These are phyloP conservation scores for Gardenia jasminoides DNA, from an alignment of 257 asterid species.

Conservation along the genomic window DNA sequence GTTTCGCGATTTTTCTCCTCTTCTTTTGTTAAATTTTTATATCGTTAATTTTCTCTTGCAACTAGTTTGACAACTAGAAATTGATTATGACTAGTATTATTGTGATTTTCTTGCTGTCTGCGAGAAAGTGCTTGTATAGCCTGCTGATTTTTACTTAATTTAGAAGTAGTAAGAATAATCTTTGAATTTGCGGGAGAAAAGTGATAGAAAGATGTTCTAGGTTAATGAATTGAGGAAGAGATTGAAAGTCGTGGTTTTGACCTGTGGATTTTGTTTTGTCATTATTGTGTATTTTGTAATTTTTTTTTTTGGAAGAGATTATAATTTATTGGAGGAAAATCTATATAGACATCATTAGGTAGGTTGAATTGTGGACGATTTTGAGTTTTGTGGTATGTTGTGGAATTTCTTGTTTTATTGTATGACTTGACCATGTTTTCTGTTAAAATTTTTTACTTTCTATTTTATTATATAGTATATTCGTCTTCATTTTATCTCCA, in stretches of 20 bases:
- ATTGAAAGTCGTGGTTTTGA: neutral
- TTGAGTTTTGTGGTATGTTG: neutral
- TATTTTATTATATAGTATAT: neutral
- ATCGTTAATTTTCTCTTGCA: neutral
- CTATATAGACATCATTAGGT: neutral
- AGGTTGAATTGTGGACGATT: neutral
- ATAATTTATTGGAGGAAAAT: neutral
- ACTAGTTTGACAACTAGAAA: no score
- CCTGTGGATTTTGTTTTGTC: neutral
- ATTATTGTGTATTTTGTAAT: neutral
- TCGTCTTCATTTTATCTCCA: neutral
- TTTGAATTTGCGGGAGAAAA: neutral
- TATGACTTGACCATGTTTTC: neutral
- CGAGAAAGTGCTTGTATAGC: no score
- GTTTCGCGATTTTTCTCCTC: constrained; percentile 16
- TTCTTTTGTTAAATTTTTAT: constrained; percentile 1
- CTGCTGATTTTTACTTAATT: no score
- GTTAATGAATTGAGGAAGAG: neutral
- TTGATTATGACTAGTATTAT: neutral
- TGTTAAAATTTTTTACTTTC: neutral
- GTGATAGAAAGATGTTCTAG: neutral
- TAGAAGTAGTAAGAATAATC: neutral
- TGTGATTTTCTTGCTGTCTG: neutral
- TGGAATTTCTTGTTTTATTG: neutral
- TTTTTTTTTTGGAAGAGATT: neutral